Base-by-base conservation (phyloP, 1,284 basidiomycete species). In the Ustilago nuda region DNA sequence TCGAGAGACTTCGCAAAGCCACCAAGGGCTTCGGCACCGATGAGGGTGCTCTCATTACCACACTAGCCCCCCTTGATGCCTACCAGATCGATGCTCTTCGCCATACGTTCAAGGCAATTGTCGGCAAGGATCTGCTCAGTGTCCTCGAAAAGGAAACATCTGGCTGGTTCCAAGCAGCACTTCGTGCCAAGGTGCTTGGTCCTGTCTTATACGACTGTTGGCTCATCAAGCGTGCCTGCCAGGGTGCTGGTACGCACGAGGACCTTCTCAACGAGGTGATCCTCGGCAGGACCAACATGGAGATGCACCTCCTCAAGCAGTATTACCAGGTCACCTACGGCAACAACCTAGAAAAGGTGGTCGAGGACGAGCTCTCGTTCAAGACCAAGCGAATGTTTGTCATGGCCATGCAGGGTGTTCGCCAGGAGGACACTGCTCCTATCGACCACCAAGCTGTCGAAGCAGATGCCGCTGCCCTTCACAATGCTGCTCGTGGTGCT, bases 201-300 rank as follows among this genome's bases (percentile, higher is more conserved):
- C 84, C 85, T 2, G 76, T 86, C 4, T 68, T 76, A 0, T 80
- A 74, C 53, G 85, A 86, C 72, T 81, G 76, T 58, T 78, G 81
- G 70, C 69, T 83, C 52, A 66, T 86, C 56, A 66, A 85, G 58
- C 72, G 81, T 23, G 84, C 84, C 30, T 81, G 78, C 48, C 63
- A 78, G 32, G 85, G 84, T 8, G 77, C 73, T 1, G 85, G 85
- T 27, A 86, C 85, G 9, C 81, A 86, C 70, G 85, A 86, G 58
- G 71, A 67, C 52, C 37, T 85, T 13, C 77, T 86, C 57, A 86
- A 82, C 66, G 84, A 85, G 56, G 72, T 86, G 45, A 54, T 86
- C 30, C 76, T 85, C 45, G 63, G 74, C 32, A 66, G 85, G 4
- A 80, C 79, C 56, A 83, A 84, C 27, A 45, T 69, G 15, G 84